Percentiles rank a stretch among this genome's conserved stretches.
Conservation (phyloP, 176 grass and related monocot species). For the Melocanna baccifera region DNA sequence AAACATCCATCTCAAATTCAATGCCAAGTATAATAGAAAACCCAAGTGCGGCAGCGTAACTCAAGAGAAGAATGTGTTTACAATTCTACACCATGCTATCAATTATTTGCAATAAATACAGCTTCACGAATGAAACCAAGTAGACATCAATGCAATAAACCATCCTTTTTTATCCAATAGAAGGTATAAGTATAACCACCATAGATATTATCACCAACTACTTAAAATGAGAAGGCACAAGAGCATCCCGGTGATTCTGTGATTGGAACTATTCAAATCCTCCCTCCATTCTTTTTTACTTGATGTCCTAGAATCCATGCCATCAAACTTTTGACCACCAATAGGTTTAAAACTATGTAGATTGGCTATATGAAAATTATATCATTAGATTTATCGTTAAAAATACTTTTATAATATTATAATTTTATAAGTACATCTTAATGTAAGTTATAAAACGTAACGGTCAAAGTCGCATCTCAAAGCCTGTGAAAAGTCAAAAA, state of each 20-base stretch:
- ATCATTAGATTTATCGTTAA: no score
- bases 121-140: background rate
- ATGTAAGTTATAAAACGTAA: no score
- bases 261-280: background rate
- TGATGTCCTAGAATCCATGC: no score
- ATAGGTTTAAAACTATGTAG: no score
- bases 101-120: background rate
- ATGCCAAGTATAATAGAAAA: slow-evolving; percentile 13
- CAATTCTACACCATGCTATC: background rate
- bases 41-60: background rate
- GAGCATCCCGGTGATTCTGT: background rate
- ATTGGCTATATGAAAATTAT: no score
- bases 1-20: slow-evolving; percentile 8
- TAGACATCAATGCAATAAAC: background rate
- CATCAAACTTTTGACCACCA: no score
- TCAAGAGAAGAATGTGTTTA: background rate
- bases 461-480: no score
- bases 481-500: no score
- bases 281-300: no score
- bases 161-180: background rate
- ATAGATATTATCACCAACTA: slow-evolving; percentile 2
- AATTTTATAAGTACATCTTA: no score
- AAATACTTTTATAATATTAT: no score
- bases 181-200: background rate
- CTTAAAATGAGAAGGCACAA: background rate